Evolutionary conservation across 768 basidiomycete species (phyloP), one percentile per base, ranked within the genome.

Genomic region (Termitomyces eurrhizus): DNA sequence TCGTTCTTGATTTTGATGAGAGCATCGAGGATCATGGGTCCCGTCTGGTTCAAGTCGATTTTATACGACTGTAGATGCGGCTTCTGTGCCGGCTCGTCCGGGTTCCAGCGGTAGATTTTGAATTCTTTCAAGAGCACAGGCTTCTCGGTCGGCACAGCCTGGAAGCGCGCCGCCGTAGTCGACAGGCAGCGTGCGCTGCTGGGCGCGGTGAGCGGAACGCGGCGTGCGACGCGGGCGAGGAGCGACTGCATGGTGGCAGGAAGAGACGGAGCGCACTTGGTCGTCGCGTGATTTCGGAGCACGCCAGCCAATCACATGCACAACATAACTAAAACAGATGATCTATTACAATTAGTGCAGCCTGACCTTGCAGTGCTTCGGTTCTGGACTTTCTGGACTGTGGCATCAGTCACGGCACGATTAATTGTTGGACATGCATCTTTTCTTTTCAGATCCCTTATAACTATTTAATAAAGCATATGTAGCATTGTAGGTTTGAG

Each of bases 1-100:
- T 98, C 96, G 75, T 97, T 98, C 86, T 99, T 99, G 73, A 99
- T 98, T 78, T 98, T 98, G 78, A 98, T 97, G 67, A 95, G 86
- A 2, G 92, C 93, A 68, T 96, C 93, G 58, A 95, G 87, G 56
- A 95, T 74, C 96, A 98, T 98, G 60, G 96, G 96, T 13, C 96
- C 96, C 32, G 90, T 93, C 75, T 94, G 89, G 77, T 92, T 92
- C 56, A 98, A 82, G 77, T 98, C 95, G 68, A 98, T 84, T 50
- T 82, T 85, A 81, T 96, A 98, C 2, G 88, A 85, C 78, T 98
- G 94, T 39, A 99, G 81, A 39, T 80, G 83, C 0, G 97, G 97
- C 74, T 98, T 96, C 78, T 86, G 87, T 55, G 87, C 83, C 18
- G 97, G 96, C 70, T 92, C 87, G 72, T 99, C 97, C 29, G 97